These are phyloP conservation scores for Murraya paniculata DNA, from an alignment of 345 rosid species.

Conservation along the genomic window DNA sequence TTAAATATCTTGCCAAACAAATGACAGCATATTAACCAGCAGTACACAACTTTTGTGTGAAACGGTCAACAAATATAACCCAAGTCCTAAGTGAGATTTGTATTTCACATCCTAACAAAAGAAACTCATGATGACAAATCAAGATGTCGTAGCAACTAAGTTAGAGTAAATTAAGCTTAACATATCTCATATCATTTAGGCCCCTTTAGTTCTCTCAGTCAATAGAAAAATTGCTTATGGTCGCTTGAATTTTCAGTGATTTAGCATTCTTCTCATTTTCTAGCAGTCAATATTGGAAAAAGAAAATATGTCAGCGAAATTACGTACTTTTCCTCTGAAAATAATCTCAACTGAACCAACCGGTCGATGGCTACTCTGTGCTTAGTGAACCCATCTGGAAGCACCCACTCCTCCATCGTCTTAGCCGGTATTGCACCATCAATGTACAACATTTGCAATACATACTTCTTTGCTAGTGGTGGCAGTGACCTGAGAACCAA, in stretches of 20 bases:
- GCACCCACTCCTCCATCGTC: slow-evolving; percentile 74
- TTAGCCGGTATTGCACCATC: slow-evolving; percentile 49
- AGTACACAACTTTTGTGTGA: background rate
- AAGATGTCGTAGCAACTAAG: background rate
- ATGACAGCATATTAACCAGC: background rate
- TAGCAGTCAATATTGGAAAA: background rate
- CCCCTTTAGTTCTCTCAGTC: background rate
- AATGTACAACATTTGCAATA: slow-evolving; percentile 59
- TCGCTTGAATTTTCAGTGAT: background rate
- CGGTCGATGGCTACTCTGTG: slow-evolving; percentile 82
- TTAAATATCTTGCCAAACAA: background rate
- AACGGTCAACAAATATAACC: background rate
- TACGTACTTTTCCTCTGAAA: slow-evolving; percentile 14
- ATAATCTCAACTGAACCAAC: slow-evolving; percentile 66
- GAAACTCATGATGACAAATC: background rate
- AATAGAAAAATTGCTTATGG: background rate
- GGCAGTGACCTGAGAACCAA: slow-evolving; percentile 69
- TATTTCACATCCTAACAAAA: background rate
- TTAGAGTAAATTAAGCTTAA: background rate
- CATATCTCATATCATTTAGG: background rate
- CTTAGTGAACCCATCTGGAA: slow-evolving; percentile 68
- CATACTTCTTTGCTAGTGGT: slow-evolving; percentile 90
- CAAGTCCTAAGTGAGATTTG: background rate
- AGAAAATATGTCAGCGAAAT: background rate
- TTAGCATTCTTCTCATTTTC: background rate